Evolutionary conservation across 192 early-diverging fungal species (phyloP).

Genomic region (Coemansia umbellata): DNA sequence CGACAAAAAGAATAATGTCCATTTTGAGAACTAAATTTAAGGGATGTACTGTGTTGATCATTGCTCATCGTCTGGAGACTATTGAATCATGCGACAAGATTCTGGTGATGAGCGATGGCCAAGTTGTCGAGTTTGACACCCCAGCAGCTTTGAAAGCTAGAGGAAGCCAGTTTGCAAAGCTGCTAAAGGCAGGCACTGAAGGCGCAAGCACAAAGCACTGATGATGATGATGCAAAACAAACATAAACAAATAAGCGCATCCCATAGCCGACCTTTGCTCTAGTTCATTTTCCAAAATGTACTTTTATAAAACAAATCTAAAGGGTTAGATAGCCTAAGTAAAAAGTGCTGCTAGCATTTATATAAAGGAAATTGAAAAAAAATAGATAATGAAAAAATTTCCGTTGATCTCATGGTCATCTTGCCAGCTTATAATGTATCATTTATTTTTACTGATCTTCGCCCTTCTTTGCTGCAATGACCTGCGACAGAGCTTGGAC

Average conservation of each 20-base stretch:
- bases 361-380: not conserved
- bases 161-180: not conserved
- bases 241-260: no score
- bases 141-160: slow-evolving; percentile 46
- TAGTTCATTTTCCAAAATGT: no score
- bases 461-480: slow-evolving; percentile 45
- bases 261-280: no score
- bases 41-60: slow-evolving; percentile 61
- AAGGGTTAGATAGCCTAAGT: no score
- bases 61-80: slow-evolving; percentile 67
- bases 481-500: slow-evolving; percentile 49
- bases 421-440: no score
- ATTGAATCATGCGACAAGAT: slow-evolving; percentile 53
- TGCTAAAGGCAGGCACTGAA: not conserved
- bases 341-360: no score
- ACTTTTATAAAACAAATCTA: no score
- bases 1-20: slow-evolving; percentile 53
- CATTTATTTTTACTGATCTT: slow-evolving; percentile 26
- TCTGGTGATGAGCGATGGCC: slow-evolving; percentile 58
- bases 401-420: no score
- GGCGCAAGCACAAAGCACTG: no score
- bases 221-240: no score
- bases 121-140: slow-evolving; percentile 56
- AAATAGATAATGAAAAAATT: not conserved
- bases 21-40: slow-evolving; percentile 52